Conservation (phyloP, 2,329 filamentous ascomycete species). For the Lithohypha guttulata region DNA sequence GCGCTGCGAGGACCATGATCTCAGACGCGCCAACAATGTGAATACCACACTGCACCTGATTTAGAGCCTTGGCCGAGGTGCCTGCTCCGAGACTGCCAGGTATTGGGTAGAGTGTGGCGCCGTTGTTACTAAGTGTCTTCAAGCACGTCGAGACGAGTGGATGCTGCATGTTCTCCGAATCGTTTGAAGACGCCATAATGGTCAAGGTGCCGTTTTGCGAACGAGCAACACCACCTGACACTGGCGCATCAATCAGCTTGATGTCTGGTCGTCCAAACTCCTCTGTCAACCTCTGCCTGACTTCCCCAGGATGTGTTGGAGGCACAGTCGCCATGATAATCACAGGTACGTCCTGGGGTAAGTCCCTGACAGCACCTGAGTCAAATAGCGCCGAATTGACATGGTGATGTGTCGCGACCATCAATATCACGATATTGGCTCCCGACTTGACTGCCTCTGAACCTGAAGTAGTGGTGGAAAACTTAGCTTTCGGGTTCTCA, state of each 20-base stretch:
- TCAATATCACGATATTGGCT: constrained; percentile 35
- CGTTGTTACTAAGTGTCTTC: constrained; percentile 46
- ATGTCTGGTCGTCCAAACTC: constrained; percentile 51
- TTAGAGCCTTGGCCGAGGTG: constrained; percentile 53
- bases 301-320: constrained; percentile 51
- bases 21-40: constrained; percentile 53
- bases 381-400: constrained; percentile 55
- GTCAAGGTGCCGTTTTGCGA: constrained; percentile 62
- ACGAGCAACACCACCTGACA: constrained; percentile 58
- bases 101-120: constrained; percentile 54
- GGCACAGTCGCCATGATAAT: constrained; percentile 62
- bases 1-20: constrained; percentile 48
- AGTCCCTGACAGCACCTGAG: constrained; percentile 36
- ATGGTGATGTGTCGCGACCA: constrained; percentile 65
- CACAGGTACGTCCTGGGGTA: constrained; percentile 50
- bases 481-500: constrained; percentile 43
- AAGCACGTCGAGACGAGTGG: constrained; percentile 47
- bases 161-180: constrained; percentile 43
- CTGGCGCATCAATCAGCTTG: constrained; percentile 58
- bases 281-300: constrained; percentile 45
- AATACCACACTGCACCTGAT: constrained; percentile 53
- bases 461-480: constrained; percentile 50
- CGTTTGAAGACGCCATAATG: constrained; percentile 57
- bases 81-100: constrained; percentile 50
- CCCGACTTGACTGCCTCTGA: constrained; percentile 44